phyloP scores from a whole-genome alignment of 2,329 filamentous ascomycete species.

The Sordariomycetes sp. region DNA sequence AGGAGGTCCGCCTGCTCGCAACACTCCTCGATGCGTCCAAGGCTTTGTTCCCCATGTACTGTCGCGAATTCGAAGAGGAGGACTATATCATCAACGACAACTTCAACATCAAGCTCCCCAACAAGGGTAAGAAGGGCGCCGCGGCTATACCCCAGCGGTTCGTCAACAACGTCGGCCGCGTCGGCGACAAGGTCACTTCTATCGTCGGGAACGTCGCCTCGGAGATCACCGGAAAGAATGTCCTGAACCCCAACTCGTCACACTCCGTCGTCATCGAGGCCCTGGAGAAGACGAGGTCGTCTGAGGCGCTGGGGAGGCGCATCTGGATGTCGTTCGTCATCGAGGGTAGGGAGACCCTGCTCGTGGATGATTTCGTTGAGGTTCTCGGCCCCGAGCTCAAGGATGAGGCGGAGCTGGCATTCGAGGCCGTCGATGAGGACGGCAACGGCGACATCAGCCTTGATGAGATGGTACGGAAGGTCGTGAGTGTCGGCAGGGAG shows the following conservation, averaged over 20 bases:
- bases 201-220: conserved; percentile 88
- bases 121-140: conserved; percentile 42
- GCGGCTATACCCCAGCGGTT: conserved; percentile 69
- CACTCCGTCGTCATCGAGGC: conserved; percentile 86
- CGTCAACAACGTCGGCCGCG: conserved; percentile 64
- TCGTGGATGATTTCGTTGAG: conserved; percentile 71
- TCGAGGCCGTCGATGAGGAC: conserved; percentile 71
- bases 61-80: conserved; percentile 79
- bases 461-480: conserved; percentile 87
- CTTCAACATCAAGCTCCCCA: conserved; percentile 56
- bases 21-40: conserved; percentile 86
- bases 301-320: conserved; percentile 85
- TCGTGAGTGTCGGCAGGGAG: conserved; percentile 74
- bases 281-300: conserved; percentile 71
- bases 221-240: conserved; percentile 89
- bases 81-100: conserved; percentile 87
- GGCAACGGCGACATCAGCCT: conserved; percentile 89
- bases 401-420: conserved; percentile 76
- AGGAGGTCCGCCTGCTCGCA: conserved; percentile 68
- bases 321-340: conserved; percentile 98
- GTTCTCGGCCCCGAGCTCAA: conserved; percentile 70
- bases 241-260: conserved; percentile 85
- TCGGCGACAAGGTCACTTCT: conserved; percentile 89
- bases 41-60: conserved; percentile 84
- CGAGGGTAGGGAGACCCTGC: conserved; percentile 74